Conservation (phyloP, 129 eudicot species). For the Daucus carota region DH1_v3.0 NC_030383.2:8031001-8031500, state of each 20-base stretch:
- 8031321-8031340: background rate
- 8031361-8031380: background rate
- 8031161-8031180: slow-evolving; percentile 58
- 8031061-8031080: slow-evolving; percentile 51
- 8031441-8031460: slow-evolving; percentile 77
- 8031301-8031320: slow-evolving; percentile 50
- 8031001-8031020: slow-evolving; percentile 46
- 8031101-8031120: slow-evolving; percentile 69
- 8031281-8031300: slow-evolving; percentile 69
- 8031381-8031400: background rate
- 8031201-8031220: slow-evolving; percentile 64
- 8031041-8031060: slow-evolving; percentile 49
- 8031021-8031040: slow-evolving; percentile 76
- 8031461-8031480: slow-evolving; percentile 97
- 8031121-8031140: slow-evolving; percentile 75
- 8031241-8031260: slow-evolving; percentile 77
- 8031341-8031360: background rate
- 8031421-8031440: slow-evolving; percentile 60
- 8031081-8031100: slow-evolving; percentile 69
- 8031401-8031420: slow-evolving; percentile 31
- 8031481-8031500: slow-evolving; percentile 84
- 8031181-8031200: slow-evolving; percentile 60
- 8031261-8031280: slow-evolving; percentile 73
- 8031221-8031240: slow-evolving; percentile 37
- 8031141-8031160: slow-evolving; percentile 89